Percentiles rank a stretch among this genome's conserved stretches.
Evolutionary conservation across 768 basidiomycete genomes (phyloP).

Genomic region (Lentinula aciculospora): DNA sequence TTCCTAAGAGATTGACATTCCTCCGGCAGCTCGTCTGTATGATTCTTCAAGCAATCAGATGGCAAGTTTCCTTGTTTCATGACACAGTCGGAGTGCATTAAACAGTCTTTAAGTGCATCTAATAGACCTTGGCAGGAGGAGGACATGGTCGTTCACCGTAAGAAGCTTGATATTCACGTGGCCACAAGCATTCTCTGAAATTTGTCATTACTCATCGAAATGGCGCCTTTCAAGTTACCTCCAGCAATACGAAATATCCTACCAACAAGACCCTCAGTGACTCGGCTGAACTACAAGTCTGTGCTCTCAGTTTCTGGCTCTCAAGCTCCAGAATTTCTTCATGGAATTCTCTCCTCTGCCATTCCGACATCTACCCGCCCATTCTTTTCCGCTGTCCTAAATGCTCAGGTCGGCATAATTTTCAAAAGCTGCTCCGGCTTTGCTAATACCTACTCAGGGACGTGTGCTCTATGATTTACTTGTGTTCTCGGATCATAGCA

Average conservation of each 20-base stretch:
- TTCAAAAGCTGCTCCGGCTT: background rate
- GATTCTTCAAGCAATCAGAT: constrained; percentile 77
- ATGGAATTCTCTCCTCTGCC: constrained; percentile 61
- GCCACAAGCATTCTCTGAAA: constrained; percentile 1
- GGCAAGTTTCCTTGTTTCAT: constrained; percentile 72
- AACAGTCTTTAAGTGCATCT: constrained; percentile 74
- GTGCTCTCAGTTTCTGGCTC: constrained; percentile 76
- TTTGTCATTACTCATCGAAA: constrained; percentile 4
- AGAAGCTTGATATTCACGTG: background rate
- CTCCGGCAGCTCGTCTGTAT: constrained; percentile 72
- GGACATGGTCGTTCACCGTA: constrained; percentile 45
- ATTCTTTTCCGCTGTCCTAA: constrained; percentile 68
- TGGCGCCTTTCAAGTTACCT: constrained; percentile 21
- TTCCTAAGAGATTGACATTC: constrained; percentile 74
- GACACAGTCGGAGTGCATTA: constrained; percentile 85
- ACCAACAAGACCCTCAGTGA: constrained; percentile 45
- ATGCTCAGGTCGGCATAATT: constrained; percentile 55
- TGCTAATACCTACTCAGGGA: constrained; percentile 48
- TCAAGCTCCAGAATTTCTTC: constrained; percentile 77
- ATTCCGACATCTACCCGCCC: constrained; percentile 42
- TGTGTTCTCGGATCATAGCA: constrained; percentile 56
- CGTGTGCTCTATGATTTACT: constrained; percentile 88
- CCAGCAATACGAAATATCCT: constrained; percentile 38
- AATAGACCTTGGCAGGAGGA: constrained; percentile 77
- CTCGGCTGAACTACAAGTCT: constrained; percentile 59